Evolutionary conservation across 306 rosid genomes (phyloP).

Genomic region (Rubus parviflorus): DNA sequence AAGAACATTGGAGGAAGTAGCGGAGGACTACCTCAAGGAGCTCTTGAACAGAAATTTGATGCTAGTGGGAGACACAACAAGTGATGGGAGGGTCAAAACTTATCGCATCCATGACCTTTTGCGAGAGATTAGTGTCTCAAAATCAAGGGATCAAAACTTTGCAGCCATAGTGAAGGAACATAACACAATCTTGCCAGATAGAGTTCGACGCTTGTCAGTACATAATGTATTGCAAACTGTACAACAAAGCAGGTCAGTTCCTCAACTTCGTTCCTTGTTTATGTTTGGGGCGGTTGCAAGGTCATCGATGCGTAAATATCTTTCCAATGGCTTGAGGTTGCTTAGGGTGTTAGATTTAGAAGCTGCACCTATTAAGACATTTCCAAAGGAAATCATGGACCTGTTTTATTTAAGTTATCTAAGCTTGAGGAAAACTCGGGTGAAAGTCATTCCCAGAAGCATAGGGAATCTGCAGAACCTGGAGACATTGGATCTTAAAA

Average conservation of each 20-base stretch:
- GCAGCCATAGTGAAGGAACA: slow-evolving; percentile 43
- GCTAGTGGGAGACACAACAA: slow-evolving; percentile 29
- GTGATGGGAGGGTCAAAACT: slow-evolving; percentile 29
- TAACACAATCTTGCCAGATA: slow-evolving; percentile 44
- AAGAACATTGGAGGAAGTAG: slow-evolving; percentile 56
- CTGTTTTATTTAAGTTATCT: slow-evolving; percentile 31
- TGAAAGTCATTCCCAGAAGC: slow-evolving; percentile 25
- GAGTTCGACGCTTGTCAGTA: slow-evolving; percentile 52
- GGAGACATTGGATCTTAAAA: slow-evolving; percentile 40
- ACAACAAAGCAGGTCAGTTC: slow-evolving; percentile 41
- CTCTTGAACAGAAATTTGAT: slow-evolving; percentile 58
- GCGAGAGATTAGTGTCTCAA: slow-evolving; percentile 54
- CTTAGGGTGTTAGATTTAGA: slow-evolving; percentile 37
- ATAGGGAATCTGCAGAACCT: slow-evolving; percentile 40
- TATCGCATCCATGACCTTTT: slow-evolving; percentile 48
- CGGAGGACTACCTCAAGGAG: slow-evolving; percentile 55
- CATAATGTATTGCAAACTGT: slow-evolving; percentile 35
- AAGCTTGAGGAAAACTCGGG: slow-evolving; percentile 39
- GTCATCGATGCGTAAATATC: background rate
- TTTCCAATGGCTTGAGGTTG: slow-evolving; percentile 22
- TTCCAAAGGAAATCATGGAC: slow-evolving; percentile 24
- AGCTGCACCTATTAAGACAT: slow-evolving; percentile 16
- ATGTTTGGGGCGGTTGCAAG: slow-evolving; percentile 41
- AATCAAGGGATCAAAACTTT: slow-evolving; percentile 59
- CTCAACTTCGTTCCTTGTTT: slow-evolving; percentile 62